Percentiles rank a stretch among this genome's conserved stretches.
Evolutionary conservation across 352 stramenopile genomes (phyloP).

Genomic region (Globisporangium nunn): DNA sequence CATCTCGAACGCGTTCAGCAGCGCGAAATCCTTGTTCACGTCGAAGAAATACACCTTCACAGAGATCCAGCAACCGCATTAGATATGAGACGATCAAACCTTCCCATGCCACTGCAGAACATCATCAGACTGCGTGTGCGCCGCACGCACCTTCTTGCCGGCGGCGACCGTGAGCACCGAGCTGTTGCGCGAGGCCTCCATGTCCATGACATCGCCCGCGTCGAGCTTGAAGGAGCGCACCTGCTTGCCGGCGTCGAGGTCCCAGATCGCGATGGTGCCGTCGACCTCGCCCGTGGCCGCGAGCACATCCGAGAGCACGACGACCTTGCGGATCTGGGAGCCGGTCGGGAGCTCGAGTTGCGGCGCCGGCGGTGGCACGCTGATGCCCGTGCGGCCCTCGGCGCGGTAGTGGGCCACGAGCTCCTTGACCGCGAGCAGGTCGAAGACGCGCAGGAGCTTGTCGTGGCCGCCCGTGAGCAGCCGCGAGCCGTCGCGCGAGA

Average conservation of each 20-base stretch:
- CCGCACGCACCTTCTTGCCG: slow-evolving; percentile 67
- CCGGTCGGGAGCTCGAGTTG: slow-evolving; percentile 46
- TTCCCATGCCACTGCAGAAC: too few species aligned
- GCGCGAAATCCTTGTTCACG: slow-evolving; percentile 42
- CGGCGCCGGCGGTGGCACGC: slow-evolving; percentile 38
- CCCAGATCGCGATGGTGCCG: slow-evolving; percentile 63
- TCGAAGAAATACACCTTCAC: slow-evolving; percentile 93
- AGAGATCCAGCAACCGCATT: not conserved
- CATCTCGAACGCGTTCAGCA: slow-evolving; percentile 75
- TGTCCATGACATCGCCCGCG: slow-evolving; percentile 76
- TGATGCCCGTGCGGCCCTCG: slow-evolving; percentile 55
- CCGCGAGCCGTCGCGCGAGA: slow-evolving; percentile 76
- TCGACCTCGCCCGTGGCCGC: slow-evolving; percentile 72
- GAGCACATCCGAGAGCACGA: slow-evolving; percentile 41
- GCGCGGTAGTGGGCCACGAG: slow-evolving; percentile 47
- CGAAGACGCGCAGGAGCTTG: slow-evolving; percentile 91
- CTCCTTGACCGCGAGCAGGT: slow-evolving; percentile 60
- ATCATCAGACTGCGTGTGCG: too few species aligned
- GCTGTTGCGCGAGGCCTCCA: slow-evolving; percentile 65
- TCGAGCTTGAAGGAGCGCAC: slow-evolving; percentile 54
- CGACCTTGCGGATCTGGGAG: slow-evolving; percentile 77
- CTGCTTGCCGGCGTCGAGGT: slow-evolving; percentile 42
- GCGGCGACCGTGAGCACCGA: slow-evolving; percentile 87
- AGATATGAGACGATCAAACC: not conserved
- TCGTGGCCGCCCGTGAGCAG: slow-evolving; percentile 94